Evolutionary conservation across 2,329 filamentous ascomycete species (phyloP).

Genomic region (Fusarium temperatum): DNA sequence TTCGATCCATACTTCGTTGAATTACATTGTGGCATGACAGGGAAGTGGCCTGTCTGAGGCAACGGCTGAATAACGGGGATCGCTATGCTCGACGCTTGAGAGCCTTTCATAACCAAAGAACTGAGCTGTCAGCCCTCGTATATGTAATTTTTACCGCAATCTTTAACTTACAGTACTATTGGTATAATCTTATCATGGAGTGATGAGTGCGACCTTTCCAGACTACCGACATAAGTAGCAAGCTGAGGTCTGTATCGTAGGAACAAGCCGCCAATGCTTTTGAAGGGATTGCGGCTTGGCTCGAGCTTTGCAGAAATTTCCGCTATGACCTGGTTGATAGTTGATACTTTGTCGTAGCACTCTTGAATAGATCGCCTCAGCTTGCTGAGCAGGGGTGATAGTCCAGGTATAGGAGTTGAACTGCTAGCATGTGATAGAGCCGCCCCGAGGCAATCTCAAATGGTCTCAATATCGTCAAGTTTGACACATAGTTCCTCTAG

Average conservation of each 20-base stretch:
- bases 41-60: not conserved
- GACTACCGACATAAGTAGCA: not conserved
- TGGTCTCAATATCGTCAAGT: not conserved
- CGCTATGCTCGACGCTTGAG: not conserved
- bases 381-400: not conserved
- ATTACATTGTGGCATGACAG: not conserved
- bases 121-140: not conserved
- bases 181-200: not conserved
- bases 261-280: not conserved
- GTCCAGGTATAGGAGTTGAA: fast-evolving
- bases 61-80: not conserved
- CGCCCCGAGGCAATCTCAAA: not conserved
- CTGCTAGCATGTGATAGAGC: not conserved
- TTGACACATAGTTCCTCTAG: not conserved
- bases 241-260: not conserved
- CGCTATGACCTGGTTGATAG: not conserved
- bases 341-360: not conserved
- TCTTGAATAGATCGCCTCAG: not conserved
- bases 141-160: not conserved
- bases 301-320: not conserved
- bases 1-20: not conserved
- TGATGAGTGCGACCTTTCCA: not conserved
- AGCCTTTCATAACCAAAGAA: not conserved
- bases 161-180: not conserved
- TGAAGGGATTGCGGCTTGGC: not conserved